Base-by-base conservation (phyloP, 345 rosid genomes). In the Kandelia obovata region DNA sequence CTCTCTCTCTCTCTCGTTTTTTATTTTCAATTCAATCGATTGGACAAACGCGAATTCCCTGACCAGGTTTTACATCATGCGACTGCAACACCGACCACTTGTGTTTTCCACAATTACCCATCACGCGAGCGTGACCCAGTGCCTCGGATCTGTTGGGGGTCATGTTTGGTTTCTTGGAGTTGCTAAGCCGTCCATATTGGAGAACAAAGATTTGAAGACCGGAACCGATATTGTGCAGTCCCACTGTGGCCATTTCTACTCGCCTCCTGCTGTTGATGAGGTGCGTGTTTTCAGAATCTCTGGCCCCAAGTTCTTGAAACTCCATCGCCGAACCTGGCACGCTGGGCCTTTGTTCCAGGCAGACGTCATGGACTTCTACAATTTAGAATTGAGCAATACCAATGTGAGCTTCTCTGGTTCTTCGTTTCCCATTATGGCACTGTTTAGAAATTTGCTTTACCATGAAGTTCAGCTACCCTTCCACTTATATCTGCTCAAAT, bases 81-180 rank as follows among this genome's bases (percentile, higher is more conserved):
- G 64, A 58, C 77, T 93, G 19, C 35, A 76, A 55, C 71, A 75
- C n/a, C 68, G 81, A 31, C 70, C 90, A 0, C 82, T 80, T 19
- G 49, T 67, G 70, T 91, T 91, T 69, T 72, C 85, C 16, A 52
- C 52, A 0, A 86, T 93, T 20, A 86, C 91, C 0, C 98, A 93
- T 73, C 98, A 91, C 69, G 96, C 97, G 0, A 84, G 83, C 26
- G 96, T 93, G 70, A 91, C 96, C 8, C 94, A 93, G 78, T 88
- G 96, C 84, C 87, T 93, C 8, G 97, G 98, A 71, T 78, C 98
- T 21, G 67, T 89, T 26, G 92, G 94, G 15, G 94, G 87, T 32
- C 83, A 75, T 20, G 87, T 64, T 23, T 94, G 97, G 98, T 91
- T 86, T 76, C 80, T 89, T 43, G 98, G 97, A 28, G 86, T 94